Conservation (phyloP, 495 filamentous ascomycete species). For the Podospora pseudoanserina region DNA sequence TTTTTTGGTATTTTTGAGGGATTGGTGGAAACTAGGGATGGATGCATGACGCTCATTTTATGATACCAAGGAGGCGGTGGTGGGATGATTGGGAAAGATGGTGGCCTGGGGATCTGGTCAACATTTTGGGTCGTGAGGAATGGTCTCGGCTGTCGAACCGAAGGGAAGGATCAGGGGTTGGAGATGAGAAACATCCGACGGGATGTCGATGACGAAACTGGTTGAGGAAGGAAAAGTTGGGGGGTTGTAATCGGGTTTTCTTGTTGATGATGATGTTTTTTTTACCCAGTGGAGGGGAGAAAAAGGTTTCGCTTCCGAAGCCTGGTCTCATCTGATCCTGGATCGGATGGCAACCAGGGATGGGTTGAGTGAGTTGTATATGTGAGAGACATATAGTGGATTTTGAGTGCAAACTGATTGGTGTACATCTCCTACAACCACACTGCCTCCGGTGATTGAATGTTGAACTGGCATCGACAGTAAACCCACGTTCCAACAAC, state of each 20-base stretch:
- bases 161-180: not conserved
- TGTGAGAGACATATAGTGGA: not conserved
- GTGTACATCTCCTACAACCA: not conserved
- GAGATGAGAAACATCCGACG: not conserved
- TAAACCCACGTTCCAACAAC: not conserved
- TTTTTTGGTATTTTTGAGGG: not conserved
- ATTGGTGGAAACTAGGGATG: not conserved
- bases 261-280: not conserved
- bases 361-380: not conserved
- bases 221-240: not conserved
- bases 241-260: not conserved
- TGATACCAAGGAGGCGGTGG: not conserved
- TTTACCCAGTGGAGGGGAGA: not conserved
- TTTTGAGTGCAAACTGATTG: constrained; percentile 3
- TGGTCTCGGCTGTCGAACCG: not conserved
- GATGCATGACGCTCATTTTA: not conserved
- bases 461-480: too few species aligned
- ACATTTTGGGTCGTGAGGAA: not conserved
- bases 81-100: not conserved
- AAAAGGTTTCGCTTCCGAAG: not conserved
- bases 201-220: not conserved
- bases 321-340: not conserved
- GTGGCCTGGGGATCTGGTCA: not conserved
- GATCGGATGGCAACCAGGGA: not conserved
- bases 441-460: too few species aligned